phyloP scores from a whole-genome alignment of 129 eudicot species.

The Kitagawia praeruptora region DNA sequence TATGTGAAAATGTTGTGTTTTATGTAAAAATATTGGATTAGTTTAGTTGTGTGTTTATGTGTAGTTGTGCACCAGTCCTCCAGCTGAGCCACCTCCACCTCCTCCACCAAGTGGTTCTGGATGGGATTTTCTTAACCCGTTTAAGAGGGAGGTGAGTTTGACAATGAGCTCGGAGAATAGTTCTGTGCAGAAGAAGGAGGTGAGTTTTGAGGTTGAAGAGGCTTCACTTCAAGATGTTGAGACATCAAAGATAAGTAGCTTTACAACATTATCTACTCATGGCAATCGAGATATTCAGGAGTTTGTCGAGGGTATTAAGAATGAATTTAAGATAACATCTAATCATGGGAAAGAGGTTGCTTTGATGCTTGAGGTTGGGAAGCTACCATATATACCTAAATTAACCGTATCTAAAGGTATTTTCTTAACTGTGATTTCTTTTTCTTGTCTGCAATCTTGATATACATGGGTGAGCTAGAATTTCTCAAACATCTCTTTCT shows the following conservation, averaged over 20 bases:
- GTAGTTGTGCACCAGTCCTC: constrained; percentile 35
- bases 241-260: constrained; percentile 56
- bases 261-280: constrained; percentile 54
- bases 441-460: constrained; percentile 1
- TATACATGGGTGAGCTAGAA: constrained; percentile 11
- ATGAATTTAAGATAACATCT: constrained; percentile 71
- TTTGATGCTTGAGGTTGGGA: constrained; percentile 86
- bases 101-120: constrained; percentile 62
- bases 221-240: constrained; percentile 48
- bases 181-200: constrained; percentile 51
- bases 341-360: constrained; percentile 80
- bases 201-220: constrained; percentile 68
- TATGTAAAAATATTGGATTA: no score
- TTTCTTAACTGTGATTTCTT: neutral
- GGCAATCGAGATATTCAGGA: constrained; percentile 77
- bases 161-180: constrained; percentile 45
- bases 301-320: constrained; percentile 72
- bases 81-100: constrained; percentile 54
- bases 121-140: constrained; percentile 82
- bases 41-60: no score
- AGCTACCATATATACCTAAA: constrained; percentile 66
- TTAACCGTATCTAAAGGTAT: constrained; percentile 58
- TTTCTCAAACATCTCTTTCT: neutral
- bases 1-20: no score
- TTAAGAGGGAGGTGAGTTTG: no score